These are phyloP conservation scores for Farysia itapuensis DNA, from an alignment of 1,284 basidiomycete species.

Conservation along the genomic window DNA sequence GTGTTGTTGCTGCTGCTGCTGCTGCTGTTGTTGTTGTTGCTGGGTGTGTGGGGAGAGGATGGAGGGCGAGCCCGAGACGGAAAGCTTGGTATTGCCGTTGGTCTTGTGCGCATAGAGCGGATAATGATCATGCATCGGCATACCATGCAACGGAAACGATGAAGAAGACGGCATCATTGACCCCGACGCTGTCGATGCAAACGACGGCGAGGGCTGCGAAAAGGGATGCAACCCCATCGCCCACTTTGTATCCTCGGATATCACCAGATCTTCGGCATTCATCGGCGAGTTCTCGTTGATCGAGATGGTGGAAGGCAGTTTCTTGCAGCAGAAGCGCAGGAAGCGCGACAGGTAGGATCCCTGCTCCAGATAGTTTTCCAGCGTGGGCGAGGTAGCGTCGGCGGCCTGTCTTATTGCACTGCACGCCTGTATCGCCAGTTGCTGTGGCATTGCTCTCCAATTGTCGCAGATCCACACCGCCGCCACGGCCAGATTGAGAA, in stretches of 20 bases:
- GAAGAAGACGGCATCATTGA: background rate
- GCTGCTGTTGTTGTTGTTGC: no score
- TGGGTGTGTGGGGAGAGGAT: conserved; percentile 19
- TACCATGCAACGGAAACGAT: background rate
- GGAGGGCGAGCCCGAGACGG: conserved; percentile 20
- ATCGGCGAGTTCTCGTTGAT: conserved; percentile 44
- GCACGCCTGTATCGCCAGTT: conserved; percentile 28
- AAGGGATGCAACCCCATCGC: conserved; percentile 36
- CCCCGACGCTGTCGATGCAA: background rate
- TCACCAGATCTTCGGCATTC: conserved; percentile 31
- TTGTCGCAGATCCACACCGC: conserved; percentile 44
- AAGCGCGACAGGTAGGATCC: conserved; percentile 35
- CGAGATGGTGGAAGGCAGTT: conserved; percentile 37
- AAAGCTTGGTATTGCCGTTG: conserved; percentile 8
- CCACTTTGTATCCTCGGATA: conserved; percentile 35
- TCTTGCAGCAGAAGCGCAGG: conserved; percentile 38
- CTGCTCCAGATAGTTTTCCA: conserved; percentile 34
- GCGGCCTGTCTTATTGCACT: conserved; percentile 32
- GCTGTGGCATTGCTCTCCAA: conserved; percentile 39
- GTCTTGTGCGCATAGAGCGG: background rate
- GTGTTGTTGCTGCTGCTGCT: no score
- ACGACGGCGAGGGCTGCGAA: conserved; percentile 11
- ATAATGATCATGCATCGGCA: background rate
- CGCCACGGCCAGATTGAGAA: conserved; percentile 37
- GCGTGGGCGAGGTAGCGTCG: conserved; percentile 27